Evolutionary conservation across 2,329 filamentous ascomycete genomes (phyloP), one percentile per base, ranked within the genome.

Genomic region (Ceratocystis huliohia): DNA sequence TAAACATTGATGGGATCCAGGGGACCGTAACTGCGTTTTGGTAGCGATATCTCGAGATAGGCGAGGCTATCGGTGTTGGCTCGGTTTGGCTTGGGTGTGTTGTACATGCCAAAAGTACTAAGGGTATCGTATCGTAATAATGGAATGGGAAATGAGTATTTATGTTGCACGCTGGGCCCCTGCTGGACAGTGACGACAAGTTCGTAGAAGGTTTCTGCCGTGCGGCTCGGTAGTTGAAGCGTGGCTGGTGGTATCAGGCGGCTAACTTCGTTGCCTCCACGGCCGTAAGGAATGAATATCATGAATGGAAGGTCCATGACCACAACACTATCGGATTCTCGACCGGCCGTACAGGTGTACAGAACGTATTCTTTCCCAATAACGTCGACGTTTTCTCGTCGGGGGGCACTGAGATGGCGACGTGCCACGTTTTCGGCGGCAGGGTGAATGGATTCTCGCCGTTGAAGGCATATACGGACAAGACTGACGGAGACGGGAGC

Each of bases 41-140:
- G 93, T 70, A 99, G 80, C 69, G 91, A 96, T 71, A 96, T 96
- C 59, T 89, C 91, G 65, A 97, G 79, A 7, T 91, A 95, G 68
- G 97, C 90, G 65, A 97, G 79, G 75, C 96, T 94, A 77, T 97
- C 94, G 64, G 88, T 85, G 41, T 91, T 89, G 68, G 87, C 84
- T 72, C 95, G 88, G 66, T 91, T 90, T 68, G 88, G 88, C 75
- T 96, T 93, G 17, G 92, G 93, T 65, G 91, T 88, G 77, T 97
- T 97, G 80, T 97, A 99, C 94, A 97, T 97, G 76, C 94, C 94
- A 78, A 99, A 99, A 1, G 94, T 97, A 53, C 92, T 96, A 62
- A 99, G 80, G 1, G 93, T 99, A 75, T 99, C 94, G 78, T 97
- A 99, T 73, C 94, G 84, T 70, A 90, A 86, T 71, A 99, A 84